phyloP scores from a whole-genome alignment of 257 asterid species.

The Eustoma russellianum region DNA sequence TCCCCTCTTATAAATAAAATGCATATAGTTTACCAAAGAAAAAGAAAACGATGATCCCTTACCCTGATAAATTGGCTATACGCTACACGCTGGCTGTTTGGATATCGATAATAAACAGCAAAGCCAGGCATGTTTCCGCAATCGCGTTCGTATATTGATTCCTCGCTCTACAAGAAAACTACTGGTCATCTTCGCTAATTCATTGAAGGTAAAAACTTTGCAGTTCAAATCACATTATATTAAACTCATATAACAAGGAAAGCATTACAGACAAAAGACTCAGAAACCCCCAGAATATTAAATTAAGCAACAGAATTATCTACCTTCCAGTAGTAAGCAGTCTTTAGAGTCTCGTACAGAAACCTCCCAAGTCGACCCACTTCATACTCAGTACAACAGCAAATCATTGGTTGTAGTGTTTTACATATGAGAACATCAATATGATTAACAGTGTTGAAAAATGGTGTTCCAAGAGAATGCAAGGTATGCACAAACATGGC shows the following conservation, averaged over 20 bases:
- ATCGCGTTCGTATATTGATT: slow-evolving; percentile 86
- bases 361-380: slow-evolving; percentile 95
- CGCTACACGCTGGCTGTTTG: slow-evolving; percentile 95
- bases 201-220: background rate
- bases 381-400: slow-evolving; percentile 99
- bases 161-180: slow-evolving; percentile 56
- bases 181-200: background rate
- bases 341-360: slow-evolving; percentile 83
- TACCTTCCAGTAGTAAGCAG: slow-evolving; percentile 98
- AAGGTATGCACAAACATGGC: slow-evolving; percentile 93
- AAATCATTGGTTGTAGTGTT: slow-evolving; percentile 98
- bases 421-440: slow-evolving; percentile 95
- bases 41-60: slow-evolving; percentile 7
- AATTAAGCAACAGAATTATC: slow-evolving; percentile 3
- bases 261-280: background rate
- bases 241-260: background rate
- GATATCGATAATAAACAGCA: slow-evolving; percentile 95
- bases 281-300: background rate
- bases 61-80: slow-evolving; percentile 96
- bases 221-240: background rate
- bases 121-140: slow-evolving; percentile 99
- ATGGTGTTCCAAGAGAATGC: slow-evolving; percentile 97
- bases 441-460: slow-evolving; percentile 97
- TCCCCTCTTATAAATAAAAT: too few species aligned
- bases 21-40: background rate